Percentiles rank a stretch among this genome's conserved stretches.
Evolutionary conservation across 768 basidiomycete genomes (phyloP).

Genomic region (Solioccasus polychromus): DNA sequence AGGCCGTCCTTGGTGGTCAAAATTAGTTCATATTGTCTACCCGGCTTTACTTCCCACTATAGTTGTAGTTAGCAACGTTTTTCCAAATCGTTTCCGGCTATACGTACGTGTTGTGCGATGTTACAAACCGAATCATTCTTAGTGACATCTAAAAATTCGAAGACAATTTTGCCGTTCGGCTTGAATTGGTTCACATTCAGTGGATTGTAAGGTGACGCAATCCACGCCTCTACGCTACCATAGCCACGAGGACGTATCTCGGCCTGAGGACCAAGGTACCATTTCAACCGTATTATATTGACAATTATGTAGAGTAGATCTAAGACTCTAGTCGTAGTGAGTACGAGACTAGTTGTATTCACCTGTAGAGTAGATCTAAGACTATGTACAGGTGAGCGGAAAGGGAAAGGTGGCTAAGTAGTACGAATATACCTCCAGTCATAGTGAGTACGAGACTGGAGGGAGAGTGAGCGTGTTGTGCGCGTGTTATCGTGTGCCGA

Average conservation of each 20-base stretch:
- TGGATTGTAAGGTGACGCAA: not conserved
- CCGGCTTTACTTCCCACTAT: not conserved
- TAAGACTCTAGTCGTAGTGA: no score
- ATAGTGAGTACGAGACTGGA: no score
- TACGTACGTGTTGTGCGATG: not conserved
- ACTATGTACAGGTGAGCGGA: no score
- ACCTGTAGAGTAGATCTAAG: no score
- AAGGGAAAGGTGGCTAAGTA: not conserved
- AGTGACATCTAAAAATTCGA: not conserved
- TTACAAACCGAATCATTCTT: not conserved
- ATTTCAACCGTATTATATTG: no score
- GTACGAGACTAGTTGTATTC: no score
- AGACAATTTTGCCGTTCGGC: not conserved
- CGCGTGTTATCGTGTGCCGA: no score
- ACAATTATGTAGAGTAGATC: no score
- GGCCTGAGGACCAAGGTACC: not conserved
- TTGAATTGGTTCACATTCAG: not conserved
- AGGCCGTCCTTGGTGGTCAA: not conserved
- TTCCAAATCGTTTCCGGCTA: not conserved
- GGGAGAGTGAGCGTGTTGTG: no score
- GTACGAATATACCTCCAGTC: no score
- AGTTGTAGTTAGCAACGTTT: not conserved
- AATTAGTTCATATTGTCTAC: not conserved
- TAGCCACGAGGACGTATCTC: not conserved
- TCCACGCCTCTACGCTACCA: not conserved